Evolutionary conservation across 805 yeast genomes (phyloP).

Genomic region (Phaffomyces antillensis): DNA sequence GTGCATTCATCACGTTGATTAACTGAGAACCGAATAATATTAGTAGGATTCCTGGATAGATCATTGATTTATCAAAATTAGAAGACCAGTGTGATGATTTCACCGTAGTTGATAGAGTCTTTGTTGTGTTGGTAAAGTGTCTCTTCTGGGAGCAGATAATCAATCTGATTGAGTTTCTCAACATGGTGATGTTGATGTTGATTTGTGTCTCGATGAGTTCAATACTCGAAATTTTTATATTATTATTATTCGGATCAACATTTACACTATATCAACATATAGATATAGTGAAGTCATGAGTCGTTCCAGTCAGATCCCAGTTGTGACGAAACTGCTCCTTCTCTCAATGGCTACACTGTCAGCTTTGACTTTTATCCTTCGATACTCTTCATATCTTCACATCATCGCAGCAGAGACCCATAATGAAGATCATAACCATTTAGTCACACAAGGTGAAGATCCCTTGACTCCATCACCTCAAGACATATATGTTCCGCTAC

Average conservation of each 20-base stretch:
- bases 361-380: slow-evolving; percentile 23
- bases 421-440: slow-evolving; percentile 18
- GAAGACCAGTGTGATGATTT: slow-evolving; percentile 3
- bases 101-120: no score
- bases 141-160: no score
- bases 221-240: no score
- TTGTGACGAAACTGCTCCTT: slow-evolving; percentile 26
- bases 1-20: slow-evolving; percentile 36
- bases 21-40: slow-evolving; percentile 41
- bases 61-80: slow-evolving; percentile 27
- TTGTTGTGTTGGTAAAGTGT: no score
- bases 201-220: no score
- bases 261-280: no score
- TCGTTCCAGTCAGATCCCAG: slow-evolving; percentile 20
- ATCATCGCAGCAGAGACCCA: slow-evolving; percentile 18
- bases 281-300: no score
- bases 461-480: slow-evolving; percentile 32
- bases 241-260: no score
- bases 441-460: slow-evolving; percentile 8
- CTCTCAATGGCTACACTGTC: slow-evolving; percentile 18
- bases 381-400: slow-evolving; percentile 26
- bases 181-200: no score
- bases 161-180: no score
- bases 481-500: slow-evolving; percentile 40
- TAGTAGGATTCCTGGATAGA: slow-evolving; percentile 34